Evolutionary conservation across 345 rosid genomes (phyloP), one percentile per base, ranked within the genome.

Genomic region (Boechera stricta): DNA sequence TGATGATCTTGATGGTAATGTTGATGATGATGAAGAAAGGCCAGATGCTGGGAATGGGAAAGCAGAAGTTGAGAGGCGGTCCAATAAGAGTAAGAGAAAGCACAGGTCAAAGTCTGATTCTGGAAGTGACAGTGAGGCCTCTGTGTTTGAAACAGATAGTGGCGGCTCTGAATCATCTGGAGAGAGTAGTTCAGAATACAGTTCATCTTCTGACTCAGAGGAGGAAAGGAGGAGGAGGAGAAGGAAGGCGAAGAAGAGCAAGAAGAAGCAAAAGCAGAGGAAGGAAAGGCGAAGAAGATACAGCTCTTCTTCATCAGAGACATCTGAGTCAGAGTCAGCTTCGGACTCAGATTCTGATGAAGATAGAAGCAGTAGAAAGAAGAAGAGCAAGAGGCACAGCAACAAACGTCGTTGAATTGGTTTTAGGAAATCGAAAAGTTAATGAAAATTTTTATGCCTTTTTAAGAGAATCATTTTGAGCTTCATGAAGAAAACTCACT

Each of bases 11-110:
- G 72, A 77, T 65, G 84, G 82, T 0, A 86, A 81, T 56, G 72
- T 38, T 61, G 39, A 58, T 28, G 63, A 59, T 28, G 88, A 82
- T 55, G 89, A 51, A 28, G 89, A 51, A 16, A 68, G 53, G 71
- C 56, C n/a, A 28, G 82, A 69, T 31, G 79, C 47, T 10, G 28
- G 0, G 10, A 74, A 73, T 10, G 72, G 64, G 66, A 79, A 61
- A 62, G 82, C 10, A 1, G 79, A 80, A 78, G 76, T 66, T n/a
- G 86, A 86, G 73, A 84, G 82, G 82, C 65, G 79, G 38, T 74
- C 86, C 1, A 90, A 87, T 88, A 89, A 92, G 82, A 95, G 92
- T 73, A 95, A 92, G 82, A 89, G 98, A 80, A 95, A 95, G 85
- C 84, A 92, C 52, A 77, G 84, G 29, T 82, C 93, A 0, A 86